phyloP scores from a whole-genome alignment of 108 stramenopile species.

The Cyclostephanos tholiformis region DNA sequence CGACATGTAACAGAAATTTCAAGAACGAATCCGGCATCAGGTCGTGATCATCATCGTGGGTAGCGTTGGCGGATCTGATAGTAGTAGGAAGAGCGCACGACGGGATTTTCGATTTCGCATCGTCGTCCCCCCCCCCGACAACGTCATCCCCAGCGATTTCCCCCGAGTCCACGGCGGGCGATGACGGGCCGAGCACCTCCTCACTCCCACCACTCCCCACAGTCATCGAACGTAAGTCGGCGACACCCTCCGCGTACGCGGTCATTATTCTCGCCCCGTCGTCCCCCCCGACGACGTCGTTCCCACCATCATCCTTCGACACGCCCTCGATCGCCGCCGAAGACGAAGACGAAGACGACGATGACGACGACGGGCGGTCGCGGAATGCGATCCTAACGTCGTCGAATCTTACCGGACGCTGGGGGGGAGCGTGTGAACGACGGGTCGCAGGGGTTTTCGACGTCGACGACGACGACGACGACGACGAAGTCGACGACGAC shows the following conservation, averaged over 20 bases:
- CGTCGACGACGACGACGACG: constrained; percentile 4
- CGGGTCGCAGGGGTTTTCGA: not conserved
- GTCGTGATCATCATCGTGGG: too few relatives aligned
- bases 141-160: not conserved
- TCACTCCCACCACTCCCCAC: not conserved
- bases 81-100: not conserved
- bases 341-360: not conserved
- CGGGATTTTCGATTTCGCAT: not conserved
- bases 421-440: not conserved
- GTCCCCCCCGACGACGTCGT: too few relatives aligned
- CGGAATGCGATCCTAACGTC: constrained; percentile 38
- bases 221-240: not conserved
- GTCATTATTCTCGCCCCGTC: too few relatives aligned
- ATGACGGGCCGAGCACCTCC: too few relatives aligned
- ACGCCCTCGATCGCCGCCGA: not conserved
- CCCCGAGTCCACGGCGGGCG: not conserved
- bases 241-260: not conserved
- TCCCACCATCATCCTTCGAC: not conserved
- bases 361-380: not conserved
- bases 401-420: constrained; percentile 36
- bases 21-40: constrained; percentile 43
- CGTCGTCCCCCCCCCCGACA: not conserved
- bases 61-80: not conserved
- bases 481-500: not conserved
- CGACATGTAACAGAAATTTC: constrained; percentile 29